A percentile compares a stretch with the other conserved stretches of the same genome.
Conservation (phyloP, 805 yeast species). For the Saccharomycopsis sp. region DNA sequence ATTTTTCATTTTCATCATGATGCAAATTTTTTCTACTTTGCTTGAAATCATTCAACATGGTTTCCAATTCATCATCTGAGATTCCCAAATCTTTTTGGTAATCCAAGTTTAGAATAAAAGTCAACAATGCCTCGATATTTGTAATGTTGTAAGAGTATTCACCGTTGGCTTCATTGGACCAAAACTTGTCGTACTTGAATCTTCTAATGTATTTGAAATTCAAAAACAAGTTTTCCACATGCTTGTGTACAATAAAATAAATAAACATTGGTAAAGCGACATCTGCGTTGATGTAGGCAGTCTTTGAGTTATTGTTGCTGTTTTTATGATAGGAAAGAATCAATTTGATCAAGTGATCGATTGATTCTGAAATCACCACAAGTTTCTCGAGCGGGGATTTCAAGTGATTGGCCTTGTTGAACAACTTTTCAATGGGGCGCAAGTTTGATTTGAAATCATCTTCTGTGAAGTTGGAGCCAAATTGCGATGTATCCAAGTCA, state of each 20-base stretch:
- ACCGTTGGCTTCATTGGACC: slow-evolving; percentile 14
- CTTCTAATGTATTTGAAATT: slow-evolving; percentile 17
- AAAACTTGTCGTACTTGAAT: slow-evolving; percentile 15
- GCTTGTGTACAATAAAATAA: slow-evolving; percentile 12
- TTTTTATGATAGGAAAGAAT: neutral
- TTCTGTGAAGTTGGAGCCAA: slow-evolving; percentile 3
- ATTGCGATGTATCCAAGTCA: slow-evolving; percentile 12
- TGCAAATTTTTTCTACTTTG: neutral
- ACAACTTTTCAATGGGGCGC: slow-evolving; percentile 4
- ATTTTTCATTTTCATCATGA: neutral
- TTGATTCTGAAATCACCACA: slow-evolving; percentile 3
- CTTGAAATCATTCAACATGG: neutral
- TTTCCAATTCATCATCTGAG: slow-evolving; percentile 8
- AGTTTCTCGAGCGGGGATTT: slow-evolving; percentile 17
- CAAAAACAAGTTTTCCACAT: slow-evolving; percentile 14
- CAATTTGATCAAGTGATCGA: slow-evolving; percentile 7
- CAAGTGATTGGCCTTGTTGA: slow-evolving; percentile 10
- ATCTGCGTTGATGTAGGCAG: slow-evolving; percentile 15
- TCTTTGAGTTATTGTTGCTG: neutral
- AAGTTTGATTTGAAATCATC: slow-evolving; percentile 11
- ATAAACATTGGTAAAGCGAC: slow-evolving; percentile 15
- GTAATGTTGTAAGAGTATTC: slow-evolving; percentile 16
- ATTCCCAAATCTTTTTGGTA: slow-evolving; percentile 15
- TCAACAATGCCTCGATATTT: slow-evolving; percentile 17
- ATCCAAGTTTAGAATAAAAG: slow-evolving; percentile 12